Evolutionary conservation across 306 rosid genomes (phyloP).

Genomic region (Cucumis hystrix): DNA sequence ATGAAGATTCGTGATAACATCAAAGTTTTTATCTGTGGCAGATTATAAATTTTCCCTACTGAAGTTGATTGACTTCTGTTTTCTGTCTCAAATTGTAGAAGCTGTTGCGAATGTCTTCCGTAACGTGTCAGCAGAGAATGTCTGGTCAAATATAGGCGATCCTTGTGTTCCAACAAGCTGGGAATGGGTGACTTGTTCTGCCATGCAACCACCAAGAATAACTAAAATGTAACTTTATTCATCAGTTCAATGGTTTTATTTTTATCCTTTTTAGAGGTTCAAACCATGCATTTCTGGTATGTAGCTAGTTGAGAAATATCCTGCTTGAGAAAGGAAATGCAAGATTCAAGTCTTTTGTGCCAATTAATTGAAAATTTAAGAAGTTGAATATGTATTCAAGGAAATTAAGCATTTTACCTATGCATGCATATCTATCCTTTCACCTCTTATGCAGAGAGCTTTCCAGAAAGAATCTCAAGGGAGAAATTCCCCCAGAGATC

Average conservation of each 20-base stretch:
- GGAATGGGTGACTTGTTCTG: slow-evolving; percentile 81
- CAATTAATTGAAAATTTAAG: neutral
- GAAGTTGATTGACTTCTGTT: slow-evolving; percentile 18
- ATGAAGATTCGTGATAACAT: neutral
- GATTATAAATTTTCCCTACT: neutral
- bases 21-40: neutral
- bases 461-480: slow-evolving; percentile 46
- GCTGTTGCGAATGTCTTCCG: slow-evolving; percentile 32
- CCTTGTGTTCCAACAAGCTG: slow-evolving; percentile 84
- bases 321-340: slow-evolving; percentile 1
- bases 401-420: neutral
- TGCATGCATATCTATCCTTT: neutral
- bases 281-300: neutral
- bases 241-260: neutral
- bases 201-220: slow-evolving; percentile 44
- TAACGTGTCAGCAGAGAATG: slow-evolving; percentile 32
- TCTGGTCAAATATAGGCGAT: slow-evolving; percentile 56
- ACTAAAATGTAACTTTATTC: slow-evolving; percentile 48
- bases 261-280: neutral
- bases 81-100: slow-evolving; percentile 32
- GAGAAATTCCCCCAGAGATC: slow-evolving; percentile 62
- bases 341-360: neutral
- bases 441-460: slow-evolving; percentile 31
- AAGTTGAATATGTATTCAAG: neutral
- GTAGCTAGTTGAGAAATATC: neutral